phyloP scores from a whole-genome alignment of 495 filamentous ascomycete genomes.

The Staphylotrichum longicolle region DNA sequence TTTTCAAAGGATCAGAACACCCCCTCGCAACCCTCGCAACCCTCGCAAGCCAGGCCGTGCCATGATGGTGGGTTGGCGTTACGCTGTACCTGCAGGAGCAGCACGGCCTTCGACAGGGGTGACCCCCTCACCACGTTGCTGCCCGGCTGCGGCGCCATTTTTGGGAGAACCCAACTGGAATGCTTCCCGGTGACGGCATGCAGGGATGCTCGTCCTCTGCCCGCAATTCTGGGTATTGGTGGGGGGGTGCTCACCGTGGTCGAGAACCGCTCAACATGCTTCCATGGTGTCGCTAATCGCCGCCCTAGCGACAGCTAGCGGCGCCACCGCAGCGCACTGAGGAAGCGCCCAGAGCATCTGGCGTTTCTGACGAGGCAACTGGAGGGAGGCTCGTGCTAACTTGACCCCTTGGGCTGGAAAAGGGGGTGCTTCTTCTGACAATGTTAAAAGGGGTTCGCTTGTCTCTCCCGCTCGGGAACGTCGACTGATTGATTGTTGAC shows the following conservation, averaged over 20 bases:
- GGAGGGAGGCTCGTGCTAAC: neutral
- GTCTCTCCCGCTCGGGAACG: too few relatives aligned
- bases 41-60: neutral
- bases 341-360: neutral
- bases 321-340: constrained; percentile 10
- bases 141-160: constrained; percentile 21
- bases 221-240: constrained; percentile 25
- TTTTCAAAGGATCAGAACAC: constrained; percentile 5
- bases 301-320: constrained; percentile 17
- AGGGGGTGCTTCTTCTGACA: too few relatives aligned
- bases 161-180: constrained; percentile 33
- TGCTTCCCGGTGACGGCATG: constrained; percentile 29
- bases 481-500: neutral
- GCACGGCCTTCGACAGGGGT: constrained; percentile 22
- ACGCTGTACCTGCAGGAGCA: constrained; percentile 30
- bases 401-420: too few relatives aligned
- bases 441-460: too few relatives aligned
- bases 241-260: constrained; percentile 6
- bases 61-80: constrained; percentile 27
- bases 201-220: constrained; percentile 24
- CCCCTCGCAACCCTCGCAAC: too few relatives aligned
- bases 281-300: constrained; percentile 29
- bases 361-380: neutral
- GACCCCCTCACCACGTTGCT: constrained; percentile 10
- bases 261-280: constrained; percentile 16